phyloP scores from a whole-genome alignment of 2,329 filamentous ascomycete genomes.

The Metarhizium robertsii region DNA sequence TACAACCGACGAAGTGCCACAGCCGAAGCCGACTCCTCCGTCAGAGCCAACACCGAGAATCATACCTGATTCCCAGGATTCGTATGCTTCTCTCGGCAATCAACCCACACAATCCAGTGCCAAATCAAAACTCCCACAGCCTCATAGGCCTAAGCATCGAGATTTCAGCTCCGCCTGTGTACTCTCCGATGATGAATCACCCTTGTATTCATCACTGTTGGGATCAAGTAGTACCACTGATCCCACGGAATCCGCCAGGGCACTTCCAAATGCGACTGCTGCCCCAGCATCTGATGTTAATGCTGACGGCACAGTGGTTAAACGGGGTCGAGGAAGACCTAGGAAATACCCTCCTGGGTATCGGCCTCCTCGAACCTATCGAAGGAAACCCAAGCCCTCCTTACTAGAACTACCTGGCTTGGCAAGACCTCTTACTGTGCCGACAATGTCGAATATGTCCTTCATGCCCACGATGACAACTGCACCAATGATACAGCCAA shows the following conservation, averaged over 20 bases:
- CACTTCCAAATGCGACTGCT: not conserved
- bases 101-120: not conserved
- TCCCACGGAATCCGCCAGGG: not conserved
- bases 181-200: constrained; percentile 28
- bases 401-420: not conserved
- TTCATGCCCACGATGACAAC: not conserved
- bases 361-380: not conserved
- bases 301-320: not conserved
- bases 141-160: not conserved
- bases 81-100: constrained; percentile 6
- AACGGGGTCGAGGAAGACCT: not conserved
- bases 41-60: constrained; percentile 1
- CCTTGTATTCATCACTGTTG: constrained; percentile 12
- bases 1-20: constrained; percentile 2
- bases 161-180: constrained; percentile 10
- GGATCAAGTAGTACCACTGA: not conserved
- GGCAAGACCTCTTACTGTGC: not conserved
- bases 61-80: constrained; percentile 22
- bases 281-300: not conserved
- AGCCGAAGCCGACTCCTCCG: constrained; percentile 1
- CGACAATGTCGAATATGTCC: not conserved
- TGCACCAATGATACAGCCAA: not conserved
- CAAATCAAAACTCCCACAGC: not conserved
- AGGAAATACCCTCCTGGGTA: constrained; percentile 2
- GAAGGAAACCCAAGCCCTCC: not conserved